phyloP scores from a whole-genome alignment of 1,139 yeast genomes.

The Kodamaea sp. region DNA sequence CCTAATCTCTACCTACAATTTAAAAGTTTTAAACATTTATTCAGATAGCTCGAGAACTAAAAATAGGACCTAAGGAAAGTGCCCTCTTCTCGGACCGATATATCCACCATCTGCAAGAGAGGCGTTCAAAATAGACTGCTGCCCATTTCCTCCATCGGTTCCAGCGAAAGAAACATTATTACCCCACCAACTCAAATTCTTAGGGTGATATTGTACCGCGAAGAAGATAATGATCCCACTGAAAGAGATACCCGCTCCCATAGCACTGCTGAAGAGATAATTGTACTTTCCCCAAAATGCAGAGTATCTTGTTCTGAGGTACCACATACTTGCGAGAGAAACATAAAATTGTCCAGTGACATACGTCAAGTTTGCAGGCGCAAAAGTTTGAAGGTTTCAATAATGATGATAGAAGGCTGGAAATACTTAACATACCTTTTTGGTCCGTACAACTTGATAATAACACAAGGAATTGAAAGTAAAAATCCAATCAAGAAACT shows the following conservation, averaged over 20 bases:
- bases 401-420: conserved; percentile 22
- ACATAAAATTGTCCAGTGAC: conserved; percentile 18
- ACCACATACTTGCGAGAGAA: conserved; percentile 19
- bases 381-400: conserved; percentile 18
- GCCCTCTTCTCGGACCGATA: conserved; percentile 18
- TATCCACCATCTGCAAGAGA: conserved; percentile 18
- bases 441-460: conserved; percentile 25
- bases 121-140: conserved; percentile 9
- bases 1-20: no score
- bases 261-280: conserved; percentile 19
- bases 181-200: conserved; percentile 22
- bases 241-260: conserved; percentile 22
- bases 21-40: no score
- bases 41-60: no score
- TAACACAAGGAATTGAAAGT: conserved; percentile 31
- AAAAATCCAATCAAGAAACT: conserved; percentile 55
- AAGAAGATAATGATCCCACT: conserved; percentile 21
- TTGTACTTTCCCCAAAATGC: conserved; percentile 23
- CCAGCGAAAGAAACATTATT: conserved; percentile 16
- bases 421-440: conserved; percentile 14
- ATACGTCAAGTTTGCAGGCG: conserved; percentile 20
- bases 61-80: conserved; percentile 4
- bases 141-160: conserved; percentile 9
- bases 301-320: conserved; percentile 15
- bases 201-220: conserved; percentile 21